Evolutionary conservation across 129 eudicot species (phyloP).

Genomic region (Heracleum sosnowskyi): DNA sequence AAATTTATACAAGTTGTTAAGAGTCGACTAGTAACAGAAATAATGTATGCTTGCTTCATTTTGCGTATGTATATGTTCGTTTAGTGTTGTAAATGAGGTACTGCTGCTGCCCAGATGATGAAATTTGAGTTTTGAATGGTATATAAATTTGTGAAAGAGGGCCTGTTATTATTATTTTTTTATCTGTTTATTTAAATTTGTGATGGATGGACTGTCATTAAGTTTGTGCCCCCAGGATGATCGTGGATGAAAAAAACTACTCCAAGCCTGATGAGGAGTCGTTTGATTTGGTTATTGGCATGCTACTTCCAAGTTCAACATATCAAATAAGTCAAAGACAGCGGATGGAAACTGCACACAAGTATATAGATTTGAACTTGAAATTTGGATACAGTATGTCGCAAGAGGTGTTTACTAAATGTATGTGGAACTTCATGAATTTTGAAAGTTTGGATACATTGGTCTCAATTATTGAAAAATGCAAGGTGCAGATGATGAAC

Average conservation of each 20-base stretch:
- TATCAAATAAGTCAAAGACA: too few relatives aligned
- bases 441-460: conserved; percentile 59
- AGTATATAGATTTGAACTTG: conserved; percentile 57
- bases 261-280: conserved; percentile 82
- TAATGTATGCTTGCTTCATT: not conserved
- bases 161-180: conserved; percentile 2
- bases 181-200: not conserved
- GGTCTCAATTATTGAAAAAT: conserved; percentile 74
- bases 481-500: conserved; percentile 56
- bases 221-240: conserved; percentile 53
- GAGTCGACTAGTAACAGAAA: not conserved
- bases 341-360: conserved; percentile 45
- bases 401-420: conserved; percentile 38
- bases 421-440: conserved; percentile 48
- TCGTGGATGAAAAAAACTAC: conserved; percentile 39
- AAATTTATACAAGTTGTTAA: not conserved
- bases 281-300: conserved; percentile 49
- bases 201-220: conserved; percentile 15
- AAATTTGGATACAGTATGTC: conserved; percentile 70
- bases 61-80: not conserved
- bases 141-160: conserved; percentile 14
- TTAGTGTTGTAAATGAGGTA: not conserved
- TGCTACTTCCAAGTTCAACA: conserved; percentile 28
- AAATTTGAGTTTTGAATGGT: conserved; percentile 11
- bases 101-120: not conserved